Evolutionary conservation across 208 protist genomes (phyloP), one percentile per base, ranked within the genome.

Genomic region (Acanthamoeba sp.): DNA sequence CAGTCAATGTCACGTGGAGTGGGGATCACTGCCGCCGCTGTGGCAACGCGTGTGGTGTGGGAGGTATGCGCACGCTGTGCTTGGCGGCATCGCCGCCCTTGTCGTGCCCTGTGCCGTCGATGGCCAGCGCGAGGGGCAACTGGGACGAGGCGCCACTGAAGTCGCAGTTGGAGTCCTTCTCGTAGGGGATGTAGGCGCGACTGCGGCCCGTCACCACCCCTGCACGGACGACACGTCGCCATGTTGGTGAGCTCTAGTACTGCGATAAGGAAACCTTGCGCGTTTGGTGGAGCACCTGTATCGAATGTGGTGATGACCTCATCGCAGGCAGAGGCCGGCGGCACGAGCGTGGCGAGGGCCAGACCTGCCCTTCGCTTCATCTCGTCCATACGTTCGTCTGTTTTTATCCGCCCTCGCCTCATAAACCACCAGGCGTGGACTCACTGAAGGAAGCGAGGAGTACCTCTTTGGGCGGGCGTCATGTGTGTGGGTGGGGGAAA

Each of bases 41-140:
- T 78, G 69, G 10, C 12, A 40, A 4, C 20, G 36, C n/a, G n/a
- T 14, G 32, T 12, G 12, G 10, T 34, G n/a, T 73, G n/a, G 38
- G 69, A 78, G 69, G 9, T 78, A 66, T 6, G 3, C 14, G 9
- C 55, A 84, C 73, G 40, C 22, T 84, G 73, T 84, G 42, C 42
- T 84, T 84, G 42, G 73, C 34, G 10, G 73, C 34, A 1, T 84
- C 73, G 42, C 73, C 22, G 73, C 73, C 40, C 38, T 84, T 84
- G 73, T 84, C 73, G 73, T 84, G 73, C n/a, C 73, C 73, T 4
- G 73, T 84, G 73, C 73, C 73, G 73, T 84, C 73, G 42, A 84
- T 84, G 73, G 42, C 42, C 73, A 84, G 12, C 16, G 73, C 73
- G 22, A 84, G 18, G 12, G 73, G 73, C 10, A 57, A 52, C 73